A percentile compares a stretch with the other conserved stretches of the same genome.
Evolutionary conservation across 2,329 filamentous ascomycete genomes (phyloP).

Genomic region (Fusarium chlamydosporum): DNA sequence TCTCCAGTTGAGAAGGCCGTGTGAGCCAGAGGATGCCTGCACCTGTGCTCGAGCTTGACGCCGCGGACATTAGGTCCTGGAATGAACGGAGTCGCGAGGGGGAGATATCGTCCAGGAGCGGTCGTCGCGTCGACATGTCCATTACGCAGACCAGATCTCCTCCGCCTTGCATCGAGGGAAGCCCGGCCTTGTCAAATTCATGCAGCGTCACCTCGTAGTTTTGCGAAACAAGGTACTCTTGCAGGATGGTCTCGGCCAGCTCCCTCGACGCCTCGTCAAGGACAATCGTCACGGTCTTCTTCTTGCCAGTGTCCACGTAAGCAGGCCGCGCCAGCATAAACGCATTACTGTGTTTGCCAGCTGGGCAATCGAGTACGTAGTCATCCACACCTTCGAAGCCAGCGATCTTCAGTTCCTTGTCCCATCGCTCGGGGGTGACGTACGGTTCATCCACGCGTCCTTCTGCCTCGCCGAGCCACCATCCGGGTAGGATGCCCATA

Average conservation of each 20-base stretch:
- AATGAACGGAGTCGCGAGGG: slow-evolving; percentile 11
- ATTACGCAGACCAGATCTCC: slow-evolving; percentile 14
- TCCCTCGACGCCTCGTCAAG: slow-evolving; percentile 11
- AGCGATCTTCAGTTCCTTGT: slow-evolving; percentile 46
- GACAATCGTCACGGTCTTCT: slow-evolving; percentile 13
- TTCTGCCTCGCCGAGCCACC: slow-evolving; percentile 55
- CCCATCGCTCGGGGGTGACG: slow-evolving; percentile 47
- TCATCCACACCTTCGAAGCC: slow-evolving; percentile 40
- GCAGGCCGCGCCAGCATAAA: slow-evolving; percentile 12
- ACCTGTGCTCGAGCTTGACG: slow-evolving; percentile 10
- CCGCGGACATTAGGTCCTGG: slow-evolving; percentile 11
- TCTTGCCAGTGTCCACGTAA: slow-evolving; percentile 7
- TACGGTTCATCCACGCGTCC: slow-evolving; percentile 48
- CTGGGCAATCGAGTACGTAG: slow-evolving; percentile 13
- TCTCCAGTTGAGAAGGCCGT: slow-evolving; percentile 10
- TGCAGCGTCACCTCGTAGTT: slow-evolving; percentile 12
- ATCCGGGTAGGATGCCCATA: slow-evolving; percentile 50
- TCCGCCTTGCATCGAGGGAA: slow-evolving; percentile 13
- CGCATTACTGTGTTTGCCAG: slow-evolving; percentile 8
- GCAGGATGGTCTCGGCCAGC: slow-evolving; percentile 6
- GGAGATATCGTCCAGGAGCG: slow-evolving; percentile 13
- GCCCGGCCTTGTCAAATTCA: slow-evolving; percentile 8
- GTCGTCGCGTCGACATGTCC: slow-evolving; percentile 11
- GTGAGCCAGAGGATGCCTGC: slow-evolving; percentile 18
- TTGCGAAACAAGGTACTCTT: slow-evolving; percentile 10